Base-by-base conservation (phyloP, 768 basidiomycete species). In the Termitomyces sp. region DNA sequence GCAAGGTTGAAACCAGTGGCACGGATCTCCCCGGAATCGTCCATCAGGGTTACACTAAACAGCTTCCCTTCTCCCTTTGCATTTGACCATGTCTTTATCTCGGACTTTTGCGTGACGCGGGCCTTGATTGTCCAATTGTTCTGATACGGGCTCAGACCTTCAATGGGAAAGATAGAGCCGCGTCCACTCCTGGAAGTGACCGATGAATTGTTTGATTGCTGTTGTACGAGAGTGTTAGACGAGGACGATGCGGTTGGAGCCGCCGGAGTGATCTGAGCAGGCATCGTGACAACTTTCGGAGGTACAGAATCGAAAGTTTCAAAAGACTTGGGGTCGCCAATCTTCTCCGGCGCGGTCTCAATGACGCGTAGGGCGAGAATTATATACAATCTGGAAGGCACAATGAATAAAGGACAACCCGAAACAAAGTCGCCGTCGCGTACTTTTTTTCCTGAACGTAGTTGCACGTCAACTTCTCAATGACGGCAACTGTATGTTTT, bases 101-200 rank as follows among this genome's bases (percentile, higher is more conserved):
- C 97, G 1, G 84, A 84, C 71, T 96, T 98, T 61, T 90, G 83
- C 13, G 86, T 90, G 50, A 98, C 92, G 43, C 92, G 88, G 30
- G 92, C 96, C 70, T 94, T 94, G 78, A 98, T 96, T 10, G 92
- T 94, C 97, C 97, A 99, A 71, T 92, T 92, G 75, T 96, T 98
- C 72, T 97, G 94, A 66, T 98, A 98, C 9, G 96, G 96, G 67
- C 90, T 94, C 46, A 98, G 81, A 6, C 87, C 90, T 68, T 97
- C 96, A 62, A 99, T 98, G 2, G 95, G 96, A 71, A 87, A 80
- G 18, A 78, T 72, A 24, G 73, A 72, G 51, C 66, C 70, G 35
- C 72, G 74, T n/a, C 67, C 68, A 59, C 48, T 58, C 58, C 66
- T 67, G n/a, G 18, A n/a, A 30, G 51, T 18, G 5, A 38, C 51